Conservation (phyloP, 768 basidiomycete species). For the Suillus alpinus region DNA sequence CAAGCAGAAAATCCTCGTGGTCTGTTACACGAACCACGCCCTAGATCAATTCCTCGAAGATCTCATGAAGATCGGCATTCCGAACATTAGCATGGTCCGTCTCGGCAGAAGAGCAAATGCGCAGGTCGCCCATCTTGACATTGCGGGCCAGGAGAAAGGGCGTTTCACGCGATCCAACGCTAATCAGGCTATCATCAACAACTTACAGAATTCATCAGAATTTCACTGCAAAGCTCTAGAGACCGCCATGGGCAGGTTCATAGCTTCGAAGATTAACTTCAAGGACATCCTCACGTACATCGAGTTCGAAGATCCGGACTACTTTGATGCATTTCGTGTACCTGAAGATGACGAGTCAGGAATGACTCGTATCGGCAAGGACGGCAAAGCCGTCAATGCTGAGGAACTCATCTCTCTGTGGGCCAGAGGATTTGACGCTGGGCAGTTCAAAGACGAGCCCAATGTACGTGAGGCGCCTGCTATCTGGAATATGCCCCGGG, state of each 20-base stretch:
- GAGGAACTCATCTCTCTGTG: slow-evolving; percentile 49
- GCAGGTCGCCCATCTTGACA: slow-evolving; percentile 42
- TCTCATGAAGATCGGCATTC: slow-evolving; percentile 59
- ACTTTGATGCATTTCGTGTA: slow-evolving; percentile 44
- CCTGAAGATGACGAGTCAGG: slow-evolving; percentile 38
- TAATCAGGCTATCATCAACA: slow-evolving; percentile 44
- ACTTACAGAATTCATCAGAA: slow-evolving; percentile 24
- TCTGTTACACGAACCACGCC: slow-evolving; percentile 75
- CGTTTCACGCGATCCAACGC: slow-evolving; percentile 22
- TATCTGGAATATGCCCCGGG: slow-evolving; percentile 39
- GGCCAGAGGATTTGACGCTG: slow-evolving; percentile 43
- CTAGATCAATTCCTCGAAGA: slow-evolving; percentile 69
- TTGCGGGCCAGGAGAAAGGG: slow-evolving; percentile 31
- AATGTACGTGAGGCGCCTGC: slow-evolving; percentile 19
- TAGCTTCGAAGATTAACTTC: slow-evolving; percentile 14
- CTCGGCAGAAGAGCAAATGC: slow-evolving; percentile 54
- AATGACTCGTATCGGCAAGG: slow-evolving; percentile 42
- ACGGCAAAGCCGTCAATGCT: slow-evolving; percentile 31
- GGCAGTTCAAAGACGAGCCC: slow-evolving; percentile 31
- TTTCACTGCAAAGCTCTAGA: slow-evolving; percentile 21
- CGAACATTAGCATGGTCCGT: slow-evolving; percentile 46
- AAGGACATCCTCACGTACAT: slow-evolving; percentile 42
- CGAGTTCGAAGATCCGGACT: slow-evolving; percentile 50
- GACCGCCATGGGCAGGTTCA: slow-evolving; percentile 27
- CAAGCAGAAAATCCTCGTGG: slow-evolving; percentile 53